Conservation (phyloP, 2,329 filamentous ascomycete species). For the Penicillium sp. region DNA sequence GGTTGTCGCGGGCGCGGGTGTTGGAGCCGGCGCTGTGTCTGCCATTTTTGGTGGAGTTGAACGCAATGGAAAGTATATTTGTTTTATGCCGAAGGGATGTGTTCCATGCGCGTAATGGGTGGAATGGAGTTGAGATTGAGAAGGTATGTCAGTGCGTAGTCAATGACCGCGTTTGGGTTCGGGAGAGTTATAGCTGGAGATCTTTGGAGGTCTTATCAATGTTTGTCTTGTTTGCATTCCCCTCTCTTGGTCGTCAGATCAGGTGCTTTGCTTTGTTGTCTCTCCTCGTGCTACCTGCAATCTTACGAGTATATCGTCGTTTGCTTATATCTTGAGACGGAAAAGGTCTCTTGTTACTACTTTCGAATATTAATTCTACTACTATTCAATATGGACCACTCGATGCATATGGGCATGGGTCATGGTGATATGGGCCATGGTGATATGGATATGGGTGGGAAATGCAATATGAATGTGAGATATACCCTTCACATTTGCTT, state of each 20-base stretch:
- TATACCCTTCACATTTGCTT: background rate
- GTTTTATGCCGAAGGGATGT: background rate
- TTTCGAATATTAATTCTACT: background rate
- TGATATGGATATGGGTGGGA: constrained; percentile 51
- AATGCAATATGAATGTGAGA: constrained; percentile 86
- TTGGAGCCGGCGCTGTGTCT: constrained; percentile 34
- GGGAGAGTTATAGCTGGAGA: background rate
- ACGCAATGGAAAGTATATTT: background rate
- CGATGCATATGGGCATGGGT: constrained; percentile 36
- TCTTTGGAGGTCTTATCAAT: constrained; percentile 8
- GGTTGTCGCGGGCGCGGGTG: constrained; percentile 16
- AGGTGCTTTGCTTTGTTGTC: background rate
- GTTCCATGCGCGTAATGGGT: background rate
- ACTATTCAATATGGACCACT: constrained; percentile 29
- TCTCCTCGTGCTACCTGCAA: background rate
- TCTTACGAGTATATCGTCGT: background rate
- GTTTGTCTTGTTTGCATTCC: constrained; percentile 33
- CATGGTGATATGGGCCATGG: constrained; percentile 41
- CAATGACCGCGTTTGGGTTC: constrained; percentile 5
- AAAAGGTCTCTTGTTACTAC: background rate
- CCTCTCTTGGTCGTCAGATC: background rate
- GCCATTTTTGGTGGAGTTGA: constrained; percentile 25
- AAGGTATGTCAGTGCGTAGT: background rate
- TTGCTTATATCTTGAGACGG: background rate
- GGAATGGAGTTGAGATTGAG: constrained; percentile 1